Evolutionary conservation across 441 rosid genomes (phyloP).

Genomic region (Erodium texanum): DNA sequence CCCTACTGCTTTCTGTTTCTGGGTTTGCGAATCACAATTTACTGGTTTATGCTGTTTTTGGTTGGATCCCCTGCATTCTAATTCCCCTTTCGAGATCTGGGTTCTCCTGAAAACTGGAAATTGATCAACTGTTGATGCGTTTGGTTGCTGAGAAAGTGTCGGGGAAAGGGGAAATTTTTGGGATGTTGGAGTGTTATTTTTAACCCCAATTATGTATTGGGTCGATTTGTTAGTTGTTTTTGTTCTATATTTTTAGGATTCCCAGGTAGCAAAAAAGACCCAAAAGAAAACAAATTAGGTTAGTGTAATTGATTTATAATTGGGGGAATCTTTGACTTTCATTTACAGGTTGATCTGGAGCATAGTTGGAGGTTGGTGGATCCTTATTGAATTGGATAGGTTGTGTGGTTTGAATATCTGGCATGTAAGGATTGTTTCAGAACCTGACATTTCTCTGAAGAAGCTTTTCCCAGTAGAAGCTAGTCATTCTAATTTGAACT

Average conservation of each 20-base stretch:
- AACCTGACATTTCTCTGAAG: neutral
- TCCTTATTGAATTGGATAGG: neutral
- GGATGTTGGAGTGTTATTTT: neutral
- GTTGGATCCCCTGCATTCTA: neutral
- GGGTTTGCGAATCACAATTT: neutral
- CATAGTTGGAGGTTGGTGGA: slow-evolving; percentile 1
- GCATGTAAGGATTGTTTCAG: slow-evolving; percentile 5
- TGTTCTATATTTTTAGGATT: neutral
- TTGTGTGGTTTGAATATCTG: neutral
- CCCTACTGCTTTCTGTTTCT: neutral
- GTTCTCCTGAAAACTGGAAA: neutral
- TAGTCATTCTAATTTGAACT: neutral
- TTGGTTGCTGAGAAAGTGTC: neutral
- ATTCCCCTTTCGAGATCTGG: neutral
- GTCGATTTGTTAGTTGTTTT: neutral
- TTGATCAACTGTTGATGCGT: neutral
- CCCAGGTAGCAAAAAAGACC: neutral
- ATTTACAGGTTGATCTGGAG: slow-evolving; percentile 7
- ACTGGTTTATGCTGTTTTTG: neutral
- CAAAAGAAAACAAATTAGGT: neutral
- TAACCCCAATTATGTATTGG: neutral
- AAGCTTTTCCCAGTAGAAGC: neutral
- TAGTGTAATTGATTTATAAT: neutral
- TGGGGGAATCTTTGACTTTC: neutral
- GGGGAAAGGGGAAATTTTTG: neutral